These are phyloP conservation scores for Macaranga tanarius DNA, from an alignment of 441 rosid species.

Conservation along the genomic window DNA sequence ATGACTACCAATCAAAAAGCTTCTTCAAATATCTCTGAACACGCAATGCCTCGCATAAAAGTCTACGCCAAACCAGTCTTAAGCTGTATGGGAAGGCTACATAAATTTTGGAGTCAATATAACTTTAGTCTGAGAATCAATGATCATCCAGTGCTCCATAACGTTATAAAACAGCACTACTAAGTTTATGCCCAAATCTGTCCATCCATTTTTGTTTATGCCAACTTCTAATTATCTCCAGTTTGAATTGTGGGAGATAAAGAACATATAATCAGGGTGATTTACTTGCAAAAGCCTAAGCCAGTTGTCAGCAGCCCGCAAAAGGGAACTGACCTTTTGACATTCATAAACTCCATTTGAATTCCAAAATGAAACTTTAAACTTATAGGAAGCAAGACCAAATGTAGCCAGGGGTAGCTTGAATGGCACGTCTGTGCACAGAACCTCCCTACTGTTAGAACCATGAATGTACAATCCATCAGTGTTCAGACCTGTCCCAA, in stretches of 20 bases:
- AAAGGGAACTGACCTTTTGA: constrained; percentile 54
- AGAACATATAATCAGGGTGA: constrained; percentile 79
- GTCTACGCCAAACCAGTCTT: constrained; percentile 1
- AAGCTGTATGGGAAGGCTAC: neutral
- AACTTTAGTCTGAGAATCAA: neutral
- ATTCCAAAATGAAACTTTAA: constrained; percentile 75
- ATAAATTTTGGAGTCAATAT: neutral
- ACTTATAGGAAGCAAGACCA: constrained; percentile 83
- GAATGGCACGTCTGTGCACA: constrained; percentile 26
- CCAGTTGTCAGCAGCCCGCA: constrained; percentile 68
- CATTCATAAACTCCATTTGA: constrained; percentile 53
- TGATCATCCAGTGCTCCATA: constrained; percentile 7
- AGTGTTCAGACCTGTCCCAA: constrained; percentile 33
- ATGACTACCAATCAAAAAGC: constrained; percentile 9
- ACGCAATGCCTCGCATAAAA: constrained; percentile 15
- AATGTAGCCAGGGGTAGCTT: constrained; percentile 62
- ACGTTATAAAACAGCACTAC: neutral
- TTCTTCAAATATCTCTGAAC: neutral
- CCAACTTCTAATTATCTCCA: constrained; percentile 22
- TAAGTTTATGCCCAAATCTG: neutral
- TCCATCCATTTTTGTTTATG: neutral
- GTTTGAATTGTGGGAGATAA: constrained; percentile 46
- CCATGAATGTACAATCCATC: constrained; percentile 30
- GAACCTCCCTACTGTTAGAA: constrained; percentile 34
- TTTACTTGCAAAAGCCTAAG: constrained; percentile 59